Evolutionary conservation across 805 yeast species (phyloP).

Genomic region (Suhomyces canberraensis): DNA sequence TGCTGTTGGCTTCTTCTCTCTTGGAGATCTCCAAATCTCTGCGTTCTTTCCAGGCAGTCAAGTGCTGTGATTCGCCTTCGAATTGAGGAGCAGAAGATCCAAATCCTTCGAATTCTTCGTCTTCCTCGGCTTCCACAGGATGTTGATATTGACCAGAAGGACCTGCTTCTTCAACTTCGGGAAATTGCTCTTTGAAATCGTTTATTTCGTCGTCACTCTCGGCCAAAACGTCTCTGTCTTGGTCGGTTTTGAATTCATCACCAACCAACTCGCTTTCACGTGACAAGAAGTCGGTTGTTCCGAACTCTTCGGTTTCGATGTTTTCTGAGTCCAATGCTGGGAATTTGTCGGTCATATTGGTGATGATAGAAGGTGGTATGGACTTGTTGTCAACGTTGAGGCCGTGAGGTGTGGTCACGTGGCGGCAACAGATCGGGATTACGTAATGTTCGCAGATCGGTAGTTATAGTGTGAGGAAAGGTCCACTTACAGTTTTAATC

Average conservation of each 20-base stretch:
- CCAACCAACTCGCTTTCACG: slow-evolving; percentile 70
- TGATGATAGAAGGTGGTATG: background rate
- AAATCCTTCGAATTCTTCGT: slow-evolving; percentile 41
- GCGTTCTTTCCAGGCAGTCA: slow-evolving; percentile 75
- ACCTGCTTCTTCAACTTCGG: slow-evolving; percentile 46
- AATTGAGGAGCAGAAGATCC: slow-evolving; percentile 11
- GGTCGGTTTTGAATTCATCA: slow-evolving; percentile 66
- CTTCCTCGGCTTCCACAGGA: slow-evolving; percentile 28
- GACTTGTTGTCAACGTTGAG: background rate
- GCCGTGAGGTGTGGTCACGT: too few species aligned
- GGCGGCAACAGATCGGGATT: too few species aligned
- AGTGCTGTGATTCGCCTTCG: slow-evolving; percentile 49
- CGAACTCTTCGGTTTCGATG: slow-evolving; percentile 31
- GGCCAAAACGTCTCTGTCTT: slow-evolving; percentile 48
- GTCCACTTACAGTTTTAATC: too few species aligned
- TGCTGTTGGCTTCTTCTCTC: slow-evolving; percentile 68
- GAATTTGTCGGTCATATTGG: slow-evolving; percentile 66
- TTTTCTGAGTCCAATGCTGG: slow-evolving; percentile 58
- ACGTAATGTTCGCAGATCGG: too few species aligned
- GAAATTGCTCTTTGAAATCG: slow-evolving; percentile 64
- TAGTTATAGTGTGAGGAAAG: too few species aligned
- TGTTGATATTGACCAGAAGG: slow-evolving; percentile 17
- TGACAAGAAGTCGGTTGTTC: slow-evolving; percentile 56
- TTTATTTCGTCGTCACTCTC: slow-evolving; percentile 45
- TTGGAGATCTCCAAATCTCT: slow-evolving; percentile 74